These are phyloP conservation scores for Rhodotorula sp. DNA, from an alignment of 1,284 basidiomycete species.

Conservation along the genomic window DNA sequence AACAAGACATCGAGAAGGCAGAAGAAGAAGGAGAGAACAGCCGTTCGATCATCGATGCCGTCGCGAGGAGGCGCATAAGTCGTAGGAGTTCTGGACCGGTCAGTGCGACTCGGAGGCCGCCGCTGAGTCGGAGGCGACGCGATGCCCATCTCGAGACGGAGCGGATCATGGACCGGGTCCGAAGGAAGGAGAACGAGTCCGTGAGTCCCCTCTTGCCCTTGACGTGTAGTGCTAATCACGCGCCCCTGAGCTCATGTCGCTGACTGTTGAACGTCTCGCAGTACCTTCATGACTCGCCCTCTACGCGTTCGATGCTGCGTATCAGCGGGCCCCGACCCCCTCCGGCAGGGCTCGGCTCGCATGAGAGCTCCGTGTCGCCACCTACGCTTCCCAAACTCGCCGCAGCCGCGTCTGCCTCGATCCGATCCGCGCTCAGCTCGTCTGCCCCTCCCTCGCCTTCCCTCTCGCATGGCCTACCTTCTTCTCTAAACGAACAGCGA, in stretches of 20 bases:
- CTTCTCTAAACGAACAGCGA: background rate
- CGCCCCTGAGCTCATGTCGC: too few relatives aligned
- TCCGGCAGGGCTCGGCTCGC: background rate
- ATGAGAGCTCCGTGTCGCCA: background rate
- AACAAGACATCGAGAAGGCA: slow-evolving; percentile 61
- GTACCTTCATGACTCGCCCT: background rate
- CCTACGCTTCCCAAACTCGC: slow-evolving; percentile 29
- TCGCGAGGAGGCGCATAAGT: background rate
- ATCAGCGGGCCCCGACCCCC: background rate
- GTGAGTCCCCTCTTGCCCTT: too few relatives aligned
- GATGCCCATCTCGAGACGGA: too few relatives aligned
- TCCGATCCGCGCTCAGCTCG: slow-evolving; percentile 24
- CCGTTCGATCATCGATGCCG: background rate
- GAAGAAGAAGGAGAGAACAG: background rate
- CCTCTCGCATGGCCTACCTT: background rate
- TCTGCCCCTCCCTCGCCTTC: slow-evolving; percentile 6
- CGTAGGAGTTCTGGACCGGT: background rate
- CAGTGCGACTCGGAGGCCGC: background rate
- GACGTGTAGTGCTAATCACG: too few relatives aligned
- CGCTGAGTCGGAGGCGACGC: too few relatives aligned
- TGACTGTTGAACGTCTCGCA: too few relatives aligned
- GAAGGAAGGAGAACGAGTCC: too few relatives aligned
- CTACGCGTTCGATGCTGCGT: background rate
- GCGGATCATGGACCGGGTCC: too few relatives aligned
- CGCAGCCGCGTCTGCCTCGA: slow-evolving; percentile 30